These are phyloP conservation scores for Monosporascus sp. DNA, from an alignment of 2,329 filamentous ascomycete species.

Conservation along the genomic window DNA sequence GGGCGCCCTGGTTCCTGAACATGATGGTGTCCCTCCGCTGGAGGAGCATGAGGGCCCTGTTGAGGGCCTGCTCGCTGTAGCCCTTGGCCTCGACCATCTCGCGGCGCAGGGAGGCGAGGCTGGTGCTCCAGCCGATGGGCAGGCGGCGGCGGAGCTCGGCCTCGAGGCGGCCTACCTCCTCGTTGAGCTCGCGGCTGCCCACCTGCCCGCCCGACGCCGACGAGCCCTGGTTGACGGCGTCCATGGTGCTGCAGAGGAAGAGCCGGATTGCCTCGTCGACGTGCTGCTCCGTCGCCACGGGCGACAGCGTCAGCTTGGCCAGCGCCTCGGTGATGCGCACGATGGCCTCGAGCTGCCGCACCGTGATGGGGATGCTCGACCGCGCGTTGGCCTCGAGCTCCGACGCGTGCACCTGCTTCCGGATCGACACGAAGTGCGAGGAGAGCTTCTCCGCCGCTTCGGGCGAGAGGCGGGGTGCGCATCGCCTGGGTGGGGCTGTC, in stretches of 20 bases:
- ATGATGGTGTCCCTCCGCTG: constrained; percentile 83
- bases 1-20: constrained; percentile 69
- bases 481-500: constrained; percentile 54
- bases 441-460: constrained; percentile 94
- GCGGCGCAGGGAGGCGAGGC: constrained; percentile 74
- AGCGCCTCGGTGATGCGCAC: constrained; percentile 95
- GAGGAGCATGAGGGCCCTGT: constrained; percentile 78
- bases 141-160: constrained; percentile 81
- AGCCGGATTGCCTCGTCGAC: constrained; percentile 96
- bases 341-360: constrained; percentile 94
- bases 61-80: constrained; percentile 81
- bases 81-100: constrained; percentile 92
- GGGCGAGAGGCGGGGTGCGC: constrained; percentile 82
- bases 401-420: constrained; percentile 85
- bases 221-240: constrained; percentile 87
- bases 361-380: constrained; percentile 93
- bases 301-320: constrained; percentile 82
- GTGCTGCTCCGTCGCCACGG: constrained; percentile 82
- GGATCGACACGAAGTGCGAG: constrained; percentile 94
- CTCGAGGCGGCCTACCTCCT: constrained; percentile 83
- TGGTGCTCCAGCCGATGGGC: constrained; percentile 94
- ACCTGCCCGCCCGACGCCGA: constrained; percentile 41
- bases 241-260: constrained; percentile 96
- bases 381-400: constrained; percentile 87
- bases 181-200: constrained; percentile 82